These are phyloP conservation scores for Lindgomyces ingoldianus DNA, from an alignment of 495 filamentous ascomycete genomes.

Conservation along the genomic window DNA sequence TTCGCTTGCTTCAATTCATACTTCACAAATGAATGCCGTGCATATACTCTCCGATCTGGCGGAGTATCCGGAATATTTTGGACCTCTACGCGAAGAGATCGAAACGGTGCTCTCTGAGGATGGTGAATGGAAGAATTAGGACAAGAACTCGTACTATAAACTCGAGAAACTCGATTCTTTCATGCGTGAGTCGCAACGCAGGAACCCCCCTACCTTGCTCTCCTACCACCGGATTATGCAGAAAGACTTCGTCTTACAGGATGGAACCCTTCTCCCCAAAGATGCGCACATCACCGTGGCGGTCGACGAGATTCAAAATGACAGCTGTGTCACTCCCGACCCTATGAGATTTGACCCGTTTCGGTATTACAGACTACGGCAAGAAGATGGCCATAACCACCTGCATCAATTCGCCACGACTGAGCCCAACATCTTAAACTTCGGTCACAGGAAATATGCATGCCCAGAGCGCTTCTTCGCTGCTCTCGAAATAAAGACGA, in stretches of 20 bases:
- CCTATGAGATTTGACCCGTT: conserved; percentile 56
- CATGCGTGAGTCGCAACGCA: conserved; percentile 55
- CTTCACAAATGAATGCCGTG: conserved; percentile 15
- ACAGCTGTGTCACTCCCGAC: conserved; percentile 31
- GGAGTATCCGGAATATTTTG: conserved; percentile 49
- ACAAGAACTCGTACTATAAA: conserved; percentile 47
- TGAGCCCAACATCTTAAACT: conserved; percentile 47
- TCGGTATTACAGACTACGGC: conserved; percentile 56
- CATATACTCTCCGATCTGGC: conserved; percentile 50
- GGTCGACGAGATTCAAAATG: conserved; percentile 30
- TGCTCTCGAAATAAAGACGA: conserved; percentile 51
- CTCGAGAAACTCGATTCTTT: conserved; percentile 58
- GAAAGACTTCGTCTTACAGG: conserved; percentile 8
- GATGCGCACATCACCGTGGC: conserved; percentile 28
- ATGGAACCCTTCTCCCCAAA: conserved; percentile 30
- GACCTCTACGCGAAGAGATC: conserved; percentile 57
- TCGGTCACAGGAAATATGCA: conserved; percentile 55
- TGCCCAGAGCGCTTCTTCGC: conserved; percentile 60
- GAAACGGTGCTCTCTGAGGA: conserved; percentile 41
- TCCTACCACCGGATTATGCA: conserved; percentile 17
- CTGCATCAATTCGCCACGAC: conserved; percentile 51
- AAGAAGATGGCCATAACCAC: conserved; percentile 42
- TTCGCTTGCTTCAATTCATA: conserved; percentile 25
- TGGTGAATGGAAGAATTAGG: conserved; percentile 36
- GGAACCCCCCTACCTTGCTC: conserved; percentile 45